Percentiles rank a stretch among this genome's conserved stretches.
Conservation (phyloP, 1,139 yeast species). For the Yamadazyma blattariae region DNA sequence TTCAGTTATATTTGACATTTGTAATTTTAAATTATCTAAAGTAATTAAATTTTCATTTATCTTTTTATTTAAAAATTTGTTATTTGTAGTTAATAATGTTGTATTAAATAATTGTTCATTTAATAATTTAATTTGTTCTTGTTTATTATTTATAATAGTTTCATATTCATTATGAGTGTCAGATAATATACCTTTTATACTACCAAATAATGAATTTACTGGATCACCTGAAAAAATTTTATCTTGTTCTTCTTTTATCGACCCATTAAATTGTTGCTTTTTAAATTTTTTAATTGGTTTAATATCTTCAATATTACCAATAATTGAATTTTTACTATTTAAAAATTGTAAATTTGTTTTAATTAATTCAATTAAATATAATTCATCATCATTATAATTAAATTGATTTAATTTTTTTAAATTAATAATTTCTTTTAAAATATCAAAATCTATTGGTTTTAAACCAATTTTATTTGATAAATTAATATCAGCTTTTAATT, state of each 20-base stretch:
- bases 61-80: conserved; percentile 36
- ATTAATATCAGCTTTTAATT: conserved; percentile 81
- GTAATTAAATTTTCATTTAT: conserved; percentile 35
- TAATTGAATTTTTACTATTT: conserved; percentile 26
- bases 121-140: conserved; percentile 34
- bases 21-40: conserved; percentile 43
- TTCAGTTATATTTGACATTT: conserved; percentile 42
- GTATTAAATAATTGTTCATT: conserved; percentile 41
- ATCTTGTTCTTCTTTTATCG: conserved; percentile 5
- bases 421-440: conserved; percentile 33
- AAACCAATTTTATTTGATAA: conserved; percentile 82
- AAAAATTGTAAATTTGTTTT: conserved; percentile 34
- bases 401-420: conserved; percentile 14
- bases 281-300: conserved; percentile 11
- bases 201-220: conserved; percentile 36
- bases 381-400: conserved; percentile 18
- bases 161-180: conserved; percentile 43
- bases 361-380: conserved; percentile 33
- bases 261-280: no score
- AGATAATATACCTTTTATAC: conserved; percentile 39
- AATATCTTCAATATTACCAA: conserved; percentile 16
- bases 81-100: conserved; percentile 45
- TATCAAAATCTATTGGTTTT: conserved; percentile 83
- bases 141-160: conserved; percentile 33
- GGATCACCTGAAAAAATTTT: conserved; percentile 9